These are phyloP conservation scores for Penicillium flavigenum DNA, from an alignment of 495 filamentous ascomycete genomes.

Conservation along the genomic window DNA sequence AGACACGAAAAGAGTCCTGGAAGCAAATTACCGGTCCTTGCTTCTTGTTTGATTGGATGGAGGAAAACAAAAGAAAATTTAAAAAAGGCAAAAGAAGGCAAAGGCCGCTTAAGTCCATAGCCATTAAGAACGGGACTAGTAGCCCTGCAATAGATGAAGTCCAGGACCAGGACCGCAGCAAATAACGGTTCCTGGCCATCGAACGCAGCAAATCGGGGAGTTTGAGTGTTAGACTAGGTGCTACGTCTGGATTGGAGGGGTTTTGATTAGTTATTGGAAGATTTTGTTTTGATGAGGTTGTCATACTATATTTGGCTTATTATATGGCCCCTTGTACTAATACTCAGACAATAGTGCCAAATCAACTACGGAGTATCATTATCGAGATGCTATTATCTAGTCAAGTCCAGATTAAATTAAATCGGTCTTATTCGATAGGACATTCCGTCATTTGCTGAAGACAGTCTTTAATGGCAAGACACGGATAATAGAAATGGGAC, in stretches of 20 bases:
- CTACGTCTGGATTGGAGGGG: background rate
- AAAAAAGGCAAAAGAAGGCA: conserved; percentile 3
- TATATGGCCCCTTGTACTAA: background rate
- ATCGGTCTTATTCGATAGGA: background rate
- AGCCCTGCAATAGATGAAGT: conserved; percentile 21
- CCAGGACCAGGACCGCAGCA: conserved; percentile 22
- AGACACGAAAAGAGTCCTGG: background rate
- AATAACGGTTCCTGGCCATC: conserved; percentile 29
- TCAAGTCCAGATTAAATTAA: conserved; percentile 2
- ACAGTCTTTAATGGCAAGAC: conserved; percentile 19
- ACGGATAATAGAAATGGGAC: conserved; percentile 5
- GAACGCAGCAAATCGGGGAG: conserved; percentile 27
- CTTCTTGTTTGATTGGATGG: conserved; percentile 2
- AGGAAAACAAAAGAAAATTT: background rate
- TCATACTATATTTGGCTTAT: background rate
- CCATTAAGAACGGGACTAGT: conserved; percentile 13
- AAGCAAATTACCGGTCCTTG: background rate
- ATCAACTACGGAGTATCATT: background rate
- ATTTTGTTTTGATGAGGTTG: background rate
- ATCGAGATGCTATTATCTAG: conserved; percentile 4
- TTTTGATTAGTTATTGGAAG: background rate
- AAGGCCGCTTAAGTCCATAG: conserved; percentile 2
- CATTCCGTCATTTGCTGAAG: conserved; percentile 1
- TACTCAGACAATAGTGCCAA: background rate
- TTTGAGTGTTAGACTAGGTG: conserved; percentile 4